Base-by-base conservation (phyloP, 768 basidiomycete species). In the Chiua virens region DNA sequence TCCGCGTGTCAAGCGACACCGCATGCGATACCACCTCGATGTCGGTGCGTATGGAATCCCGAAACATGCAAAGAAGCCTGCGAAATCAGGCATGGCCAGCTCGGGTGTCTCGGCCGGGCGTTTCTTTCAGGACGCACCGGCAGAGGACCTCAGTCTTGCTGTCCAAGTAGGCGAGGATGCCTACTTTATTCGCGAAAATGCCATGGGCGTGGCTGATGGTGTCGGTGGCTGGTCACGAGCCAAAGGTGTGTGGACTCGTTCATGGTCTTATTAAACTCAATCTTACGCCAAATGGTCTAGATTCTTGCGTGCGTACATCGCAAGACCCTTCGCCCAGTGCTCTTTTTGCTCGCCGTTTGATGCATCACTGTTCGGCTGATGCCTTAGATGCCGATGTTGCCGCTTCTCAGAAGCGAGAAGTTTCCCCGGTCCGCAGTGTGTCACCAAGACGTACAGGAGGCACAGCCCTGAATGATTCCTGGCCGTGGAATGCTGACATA, bases 161-260 rank as follows among this genome's bases (percentile, higher is more conserved):
- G 84, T 87, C 0, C 87, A 91, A 63, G 85, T 97, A 11, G 94
- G 94, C 36, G 94, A 98, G 67, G 94, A 98, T 62, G 90, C 93
- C 5, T 96, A 93, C 63, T 92, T 92, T 55, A 71, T 91, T 7
- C 74, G 81, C 6, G 80, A 85, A 50, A 89, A 93, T 63, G 89
- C 92, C 7, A 86, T 98, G 76, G 95, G 95, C 17, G 87, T 98
- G 9, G 92, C 94, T 4, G 95, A 98, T 64, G 95, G 95, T 27
- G 95, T 98, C 1, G 95, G 95, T 0, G 94, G 94, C 0, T 97
- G 93, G 94, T 79, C 85, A 8, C 69, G 74, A 50, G 62, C 67
- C 34, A 76, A 60, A 51, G 68, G 65, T 62, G 49, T 66, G 75
- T 76, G 59, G 18, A 71, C 60, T 11, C 23, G 30, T 45, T 10